phyloP scores from a whole-genome alignment of 2,329 filamentous ascomycete species.

The Fusarium sambucinum region DNA sequence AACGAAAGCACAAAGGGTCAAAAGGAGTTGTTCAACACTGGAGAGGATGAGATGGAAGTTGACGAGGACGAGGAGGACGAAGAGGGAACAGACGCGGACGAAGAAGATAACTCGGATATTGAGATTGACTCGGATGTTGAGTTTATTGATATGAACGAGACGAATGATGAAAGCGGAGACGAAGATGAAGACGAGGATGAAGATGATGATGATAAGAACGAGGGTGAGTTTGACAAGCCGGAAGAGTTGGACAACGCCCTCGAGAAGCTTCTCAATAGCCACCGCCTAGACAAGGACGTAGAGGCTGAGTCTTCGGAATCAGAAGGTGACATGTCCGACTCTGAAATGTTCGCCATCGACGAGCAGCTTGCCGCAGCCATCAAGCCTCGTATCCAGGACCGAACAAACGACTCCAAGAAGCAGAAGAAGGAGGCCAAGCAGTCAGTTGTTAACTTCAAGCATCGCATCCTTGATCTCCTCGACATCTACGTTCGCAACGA shows the following conservation, averaged over 20 bases:
- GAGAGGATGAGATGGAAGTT: slow-evolving; percentile 69
- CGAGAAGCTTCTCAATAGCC: slow-evolving; percentile 81
- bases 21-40: slow-evolving; percentile 83
- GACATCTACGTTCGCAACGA: slow-evolving; percentile 87
- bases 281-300: slow-evolving; percentile 70
- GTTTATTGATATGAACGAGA: slow-evolving; percentile 60
- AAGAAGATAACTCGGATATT: slow-evolving; percentile 59
- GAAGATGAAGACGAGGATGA: slow-evolving; percentile 61
- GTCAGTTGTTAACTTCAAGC: slow-evolving; percentile 93
- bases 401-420: slow-evolving; percentile 75
- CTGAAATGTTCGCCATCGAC: slow-evolving; percentile 93
- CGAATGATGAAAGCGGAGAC: slow-evolving; percentile 56
- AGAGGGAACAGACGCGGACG: slow-evolving; percentile 58
- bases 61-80: slow-evolving; percentile 59
- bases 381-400: slow-evolving; percentile 75
- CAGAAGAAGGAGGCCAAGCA: slow-evolving; percentile 89
- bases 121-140: slow-evolving; percentile 65
- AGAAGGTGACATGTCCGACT: slow-evolving; percentile 91
- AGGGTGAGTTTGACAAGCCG: slow-evolving; percentile 57
- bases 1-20: slow-evolving; percentile 87
- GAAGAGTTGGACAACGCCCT: slow-evolving; percentile 77
- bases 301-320: slow-evolving; percentile 68
- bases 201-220: slow-evolving; percentile 56
- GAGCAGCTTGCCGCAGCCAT: slow-evolving; percentile 87
- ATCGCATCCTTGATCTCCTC: slow-evolving; percentile 88